Base-by-base conservation (phyloP, 345 rosid species). In the Carallia brachiata region DNA sequence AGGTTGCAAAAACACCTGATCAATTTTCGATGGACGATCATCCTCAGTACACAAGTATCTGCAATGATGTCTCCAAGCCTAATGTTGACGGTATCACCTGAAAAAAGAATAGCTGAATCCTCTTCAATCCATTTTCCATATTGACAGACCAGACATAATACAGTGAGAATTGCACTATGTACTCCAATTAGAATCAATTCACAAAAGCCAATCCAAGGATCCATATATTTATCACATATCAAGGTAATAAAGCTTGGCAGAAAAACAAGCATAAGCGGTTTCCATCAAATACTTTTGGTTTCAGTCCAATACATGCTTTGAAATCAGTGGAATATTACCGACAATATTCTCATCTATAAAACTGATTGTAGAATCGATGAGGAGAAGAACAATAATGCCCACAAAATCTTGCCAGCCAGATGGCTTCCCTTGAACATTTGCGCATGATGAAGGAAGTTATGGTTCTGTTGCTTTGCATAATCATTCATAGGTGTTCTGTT, bases 61-160 rank as follows among this genome's bases (percentile, higher is more conserved):
- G 92, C 92, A 71, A 88, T 70, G 63, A 88, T 86, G 66, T 88
- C 93, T 16, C 89, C 93, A 39, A 88, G 86, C 82, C 84, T 88
- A 56, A 88, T 58, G 66, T 89, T 88, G 67, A 85, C 78, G 31
- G 84, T 82, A 79, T 88, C 88, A 59, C 89, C 90, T 3, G 93
- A 90, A 77, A 88, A 89, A 64, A 88, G 85, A 78, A 88, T 62
- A 0, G 84, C 71, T 1, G 93, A 87, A 61, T 86, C 93, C 74
- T 84, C 83, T 70, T 88, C 93, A 6, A 40, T 55, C 93, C 93
- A 88, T 63, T 78, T 83, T 52, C 90, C 89, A 32, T 83, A 90
- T 32, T 87, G 65, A 66, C 84, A 77, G 36, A 88, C 85, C 93
- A 86, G 54, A 56, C 55, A 57, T 27, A 31, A 52, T 53, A 55